Evolutionary conservation across 495 filamentous ascomycete species (phyloP).

Genomic region (Stereocaulon alpinum): DNA sequence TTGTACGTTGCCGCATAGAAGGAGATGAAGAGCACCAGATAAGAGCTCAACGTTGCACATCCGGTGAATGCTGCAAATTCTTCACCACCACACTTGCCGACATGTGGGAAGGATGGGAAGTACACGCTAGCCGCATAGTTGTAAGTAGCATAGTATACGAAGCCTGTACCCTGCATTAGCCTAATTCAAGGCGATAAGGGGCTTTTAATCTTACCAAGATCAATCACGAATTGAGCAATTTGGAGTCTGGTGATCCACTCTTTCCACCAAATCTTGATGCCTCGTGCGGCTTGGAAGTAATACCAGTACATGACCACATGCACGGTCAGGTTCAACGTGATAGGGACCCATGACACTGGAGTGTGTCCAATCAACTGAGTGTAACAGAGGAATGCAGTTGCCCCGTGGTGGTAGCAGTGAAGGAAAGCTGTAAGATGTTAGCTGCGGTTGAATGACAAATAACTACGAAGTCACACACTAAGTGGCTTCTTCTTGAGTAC

Average conservation of each 20-base stretch:
- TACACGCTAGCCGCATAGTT: slow-evolving; percentile 23
- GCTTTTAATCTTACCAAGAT: slow-evolving; percentile 2
- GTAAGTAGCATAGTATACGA: slow-evolving; percentile 28
- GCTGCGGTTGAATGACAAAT: slow-evolving; percentile 11
- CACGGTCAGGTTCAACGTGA: slow-evolving; percentile 66
- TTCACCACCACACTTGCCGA: slow-evolving; percentile 24
- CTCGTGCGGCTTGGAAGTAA: slow-evolving; percentile 78
- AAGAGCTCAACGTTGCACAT: slow-evolving; percentile 27
- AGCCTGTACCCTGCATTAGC: slow-evolving; percentile 17
- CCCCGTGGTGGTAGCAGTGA: slow-evolving; percentile 79
- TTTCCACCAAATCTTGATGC: slow-evolving; percentile 82
- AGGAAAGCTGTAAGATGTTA: slow-evolving; percentile 52
- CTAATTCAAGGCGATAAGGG: not conserved
- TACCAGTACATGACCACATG: slow-evolving; percentile 52
- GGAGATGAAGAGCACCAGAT: slow-evolving; percentile 26
- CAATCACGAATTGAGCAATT: slow-evolving; percentile 55
- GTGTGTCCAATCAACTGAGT: slow-evolving; percentile 71
- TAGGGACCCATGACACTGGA: slow-evolving; percentile 66
- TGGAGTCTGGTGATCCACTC: slow-evolving; percentile 82
- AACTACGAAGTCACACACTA: slow-evolving; percentile 40
- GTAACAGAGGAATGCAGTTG: slow-evolving; percentile 76
- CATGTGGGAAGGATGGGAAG: slow-evolving; percentile 21
- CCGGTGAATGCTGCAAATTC: slow-evolving; percentile 26
- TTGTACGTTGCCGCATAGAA: slow-evolving; percentile 27
- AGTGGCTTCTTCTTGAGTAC: slow-evolving; percentile 78